Evolutionary conservation across 345 rosid species (phyloP).

Genomic region (Eucalyptus decipiens): DNA sequence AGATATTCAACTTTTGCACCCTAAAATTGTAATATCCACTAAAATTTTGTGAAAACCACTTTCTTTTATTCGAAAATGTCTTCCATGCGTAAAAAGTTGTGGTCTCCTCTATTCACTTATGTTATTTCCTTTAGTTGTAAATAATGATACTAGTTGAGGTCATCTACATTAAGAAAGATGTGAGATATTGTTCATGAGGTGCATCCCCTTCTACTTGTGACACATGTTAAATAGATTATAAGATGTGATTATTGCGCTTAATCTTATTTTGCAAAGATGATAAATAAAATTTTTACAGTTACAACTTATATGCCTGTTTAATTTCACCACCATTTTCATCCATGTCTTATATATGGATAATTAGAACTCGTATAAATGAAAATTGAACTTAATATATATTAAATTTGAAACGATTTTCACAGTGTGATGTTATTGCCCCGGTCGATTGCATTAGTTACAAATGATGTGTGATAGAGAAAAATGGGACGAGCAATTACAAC

Average conservation of each 20-base stretch:
- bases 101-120: neutral
- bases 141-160: neutral
- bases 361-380: neutral
- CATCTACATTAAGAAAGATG: neutral
- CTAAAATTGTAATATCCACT: neutral
- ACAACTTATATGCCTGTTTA: neutral
- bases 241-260: neutral
- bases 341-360: neutral
- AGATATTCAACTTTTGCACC: neutral
- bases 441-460: neutral
- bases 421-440: neutral
- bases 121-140: neutral
- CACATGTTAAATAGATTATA: neutral
- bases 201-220: neutral
- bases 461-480: neutral
- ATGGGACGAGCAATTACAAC: neutral
- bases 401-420: neutral
- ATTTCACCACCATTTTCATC: neutral
- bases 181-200: neutral
- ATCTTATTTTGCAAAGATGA: neutral
- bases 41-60: neutral
- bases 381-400: neutral
- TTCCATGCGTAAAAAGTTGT: neutral
- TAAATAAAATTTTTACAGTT: neutral
- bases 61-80: neutral